phyloP scores from a whole-genome alignment of 2,329 filamentous ascomycete genomes.

The Botrytis deweyae region DNA sequence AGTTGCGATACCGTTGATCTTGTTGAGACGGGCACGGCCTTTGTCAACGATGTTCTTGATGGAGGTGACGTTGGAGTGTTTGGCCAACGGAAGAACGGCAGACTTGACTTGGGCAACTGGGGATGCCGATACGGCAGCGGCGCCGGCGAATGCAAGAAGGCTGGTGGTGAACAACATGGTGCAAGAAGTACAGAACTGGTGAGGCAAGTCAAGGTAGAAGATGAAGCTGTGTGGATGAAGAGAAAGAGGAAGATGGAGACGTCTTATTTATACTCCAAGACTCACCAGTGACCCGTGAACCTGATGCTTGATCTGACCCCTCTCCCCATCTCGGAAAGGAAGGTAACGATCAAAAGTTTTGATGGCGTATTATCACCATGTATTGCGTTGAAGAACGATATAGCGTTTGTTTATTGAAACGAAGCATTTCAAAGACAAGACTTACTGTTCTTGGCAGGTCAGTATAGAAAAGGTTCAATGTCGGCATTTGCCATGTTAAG shows the following conservation, averaged over 20 bases:
- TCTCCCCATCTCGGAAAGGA: background rate
- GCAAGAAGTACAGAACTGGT: background rate
- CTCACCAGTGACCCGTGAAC: background rate
- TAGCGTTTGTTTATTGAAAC: background rate
- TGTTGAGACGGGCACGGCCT: background rate
- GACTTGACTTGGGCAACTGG: background rate
- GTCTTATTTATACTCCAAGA: background rate
- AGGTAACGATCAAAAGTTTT: background rate
- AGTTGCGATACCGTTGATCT: background rate
- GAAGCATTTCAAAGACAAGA: background rate
- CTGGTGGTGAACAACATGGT: slow-evolving; percentile 2
- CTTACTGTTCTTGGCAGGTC: slow-evolving; percentile 2
- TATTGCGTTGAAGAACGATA: background rate
- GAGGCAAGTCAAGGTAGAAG: background rate
- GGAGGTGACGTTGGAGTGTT: background rate
- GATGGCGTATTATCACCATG: background rate
- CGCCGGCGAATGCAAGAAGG: background rate
- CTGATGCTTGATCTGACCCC: background rate
- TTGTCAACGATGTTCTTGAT: background rate
- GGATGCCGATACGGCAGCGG: background rate
- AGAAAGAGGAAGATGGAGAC: background rate
- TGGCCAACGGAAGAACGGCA: background rate
- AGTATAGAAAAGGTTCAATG: background rate
- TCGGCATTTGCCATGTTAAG: background rate
- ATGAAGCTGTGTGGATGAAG: background rate